These are phyloP conservation scores for Physaria fendleri DNA, from an alignment of 345 rosid genomes.

Conservation along the genomic window DNA sequence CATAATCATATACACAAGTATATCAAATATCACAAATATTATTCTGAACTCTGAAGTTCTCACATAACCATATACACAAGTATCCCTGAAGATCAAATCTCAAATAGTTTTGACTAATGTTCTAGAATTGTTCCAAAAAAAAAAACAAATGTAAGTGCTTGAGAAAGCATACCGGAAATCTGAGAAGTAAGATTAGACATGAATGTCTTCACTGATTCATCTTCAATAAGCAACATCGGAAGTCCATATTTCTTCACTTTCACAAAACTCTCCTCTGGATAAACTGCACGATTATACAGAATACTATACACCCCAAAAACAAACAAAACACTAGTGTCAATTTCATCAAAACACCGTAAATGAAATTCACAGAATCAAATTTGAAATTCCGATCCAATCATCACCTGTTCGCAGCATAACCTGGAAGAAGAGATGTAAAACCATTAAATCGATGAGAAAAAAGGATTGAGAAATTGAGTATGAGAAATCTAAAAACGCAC, in stretches of 20 bases:
- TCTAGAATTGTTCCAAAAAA: no score
- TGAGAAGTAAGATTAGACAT: constrained; percentile 62
- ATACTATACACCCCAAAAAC: constrained; percentile 39
- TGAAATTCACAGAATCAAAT: not conserved
- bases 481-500: constrained; percentile 28
- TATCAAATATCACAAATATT: no score
- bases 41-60: not conserved
- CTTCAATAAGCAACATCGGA: constrained; percentile 83
- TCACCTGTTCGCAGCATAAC: constrained; percentile 98
- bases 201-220: constrained; percentile 81
- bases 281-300: constrained; percentile 90
- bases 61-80: not conserved
- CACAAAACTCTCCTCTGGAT: constrained; percentile 84
- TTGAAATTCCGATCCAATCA: not conserved
- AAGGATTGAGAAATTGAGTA: not conserved
- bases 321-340: constrained; percentile 14
- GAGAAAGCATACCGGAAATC: constrained; percentile 54
- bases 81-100: no score
- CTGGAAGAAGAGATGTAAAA: constrained; percentile 32
- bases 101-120: no score
- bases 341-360: not conserved
- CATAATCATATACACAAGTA: no score
- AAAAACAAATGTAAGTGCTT: not conserved
- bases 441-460: constrained; percentile 5
- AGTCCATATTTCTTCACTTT: constrained; percentile 98